Evolutionary conservation across 2,329 filamentous ascomycete species (phyloP).

Genomic region (Trichophyton benhamiae): DNA sequence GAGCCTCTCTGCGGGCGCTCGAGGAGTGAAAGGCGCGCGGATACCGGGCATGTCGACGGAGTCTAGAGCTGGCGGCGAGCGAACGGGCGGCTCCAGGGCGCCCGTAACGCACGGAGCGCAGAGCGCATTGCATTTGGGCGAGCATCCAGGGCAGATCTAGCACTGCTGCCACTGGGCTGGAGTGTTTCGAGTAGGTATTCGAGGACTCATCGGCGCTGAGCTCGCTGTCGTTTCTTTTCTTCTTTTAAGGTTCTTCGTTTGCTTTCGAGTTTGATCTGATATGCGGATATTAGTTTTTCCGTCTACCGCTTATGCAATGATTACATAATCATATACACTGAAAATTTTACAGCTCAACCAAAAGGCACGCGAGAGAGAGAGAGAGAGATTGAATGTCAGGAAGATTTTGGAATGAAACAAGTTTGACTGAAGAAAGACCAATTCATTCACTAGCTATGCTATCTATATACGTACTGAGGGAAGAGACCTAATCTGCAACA

Average conservation of each 20-base stretch:
- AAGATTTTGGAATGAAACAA: too few species aligned
- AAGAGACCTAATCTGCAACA: neutral
- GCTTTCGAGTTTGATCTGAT: neutral
- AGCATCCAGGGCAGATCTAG: slow-evolving; percentile 13
- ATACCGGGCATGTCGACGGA: neutral
- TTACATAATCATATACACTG: too few species aligned
- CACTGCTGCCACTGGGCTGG: slow-evolving; percentile 11
- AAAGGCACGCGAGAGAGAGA: neutral
- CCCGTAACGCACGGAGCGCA: slow-evolving; percentile 20
- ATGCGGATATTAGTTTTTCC: neutral
- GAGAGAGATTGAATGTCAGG: neutral
- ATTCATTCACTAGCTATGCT: neutral
- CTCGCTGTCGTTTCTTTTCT: neutral
- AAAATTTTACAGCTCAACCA: too few species aligned
- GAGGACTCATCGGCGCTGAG: neutral
- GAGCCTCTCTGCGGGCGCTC: neutral
- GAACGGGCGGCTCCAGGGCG: slow-evolving; percentile 6
- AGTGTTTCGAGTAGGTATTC: neutral
- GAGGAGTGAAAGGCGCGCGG: slow-evolving; percentile 4
- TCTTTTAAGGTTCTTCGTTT: neutral
- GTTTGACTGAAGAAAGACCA: neutral
- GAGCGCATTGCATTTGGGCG: slow-evolving; percentile 29
- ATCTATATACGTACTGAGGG: neutral
- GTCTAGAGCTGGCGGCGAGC: neutral
- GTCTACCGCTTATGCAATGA: neutral